Conservation (phyloP, 176 grass and related monocot genomes). For the Phoenix roebelenii region DNA sequence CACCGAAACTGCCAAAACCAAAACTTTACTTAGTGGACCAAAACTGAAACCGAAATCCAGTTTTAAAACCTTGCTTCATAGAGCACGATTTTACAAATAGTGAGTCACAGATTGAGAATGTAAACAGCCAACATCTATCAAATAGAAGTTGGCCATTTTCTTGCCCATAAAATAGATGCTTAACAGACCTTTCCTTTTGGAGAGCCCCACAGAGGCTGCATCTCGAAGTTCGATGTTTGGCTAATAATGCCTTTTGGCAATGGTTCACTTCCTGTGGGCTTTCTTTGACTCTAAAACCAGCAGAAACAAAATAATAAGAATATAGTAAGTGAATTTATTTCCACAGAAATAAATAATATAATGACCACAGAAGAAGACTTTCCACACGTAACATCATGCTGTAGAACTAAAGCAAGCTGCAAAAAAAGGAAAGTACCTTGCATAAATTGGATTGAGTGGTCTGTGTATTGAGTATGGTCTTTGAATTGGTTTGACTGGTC, state of each 20-base stretch:
- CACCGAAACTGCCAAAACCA: no score
- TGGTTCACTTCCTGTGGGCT: constrained; percentile 1
- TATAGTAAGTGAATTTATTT: no score
- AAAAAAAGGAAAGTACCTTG: not conserved
- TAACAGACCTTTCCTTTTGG: constrained; percentile 7
- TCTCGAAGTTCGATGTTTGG: constrained; percentile 7
- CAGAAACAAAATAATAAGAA: not conserved
- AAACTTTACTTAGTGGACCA: no score
- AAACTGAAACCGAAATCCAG: no score
- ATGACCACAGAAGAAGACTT: no score
- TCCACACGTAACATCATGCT: no score
- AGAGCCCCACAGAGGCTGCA: not conserved
- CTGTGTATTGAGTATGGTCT: not conserved
- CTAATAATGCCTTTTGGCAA: constrained; percentile 15
- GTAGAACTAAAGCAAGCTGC: not conserved
- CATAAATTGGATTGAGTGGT: not conserved
- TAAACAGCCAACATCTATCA: no score
- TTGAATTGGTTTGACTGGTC: not conserved
- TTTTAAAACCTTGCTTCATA: no score
- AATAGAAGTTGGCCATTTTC: no score
- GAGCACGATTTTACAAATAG: no score
- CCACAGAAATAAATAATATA: no score
- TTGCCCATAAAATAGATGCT: not conserved
- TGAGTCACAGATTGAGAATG: no score
- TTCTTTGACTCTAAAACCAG: not conserved